phyloP scores from a whole-genome alignment of 192 early-diverging fungal species.

The Linnemannia schmuckeri region DNA sequence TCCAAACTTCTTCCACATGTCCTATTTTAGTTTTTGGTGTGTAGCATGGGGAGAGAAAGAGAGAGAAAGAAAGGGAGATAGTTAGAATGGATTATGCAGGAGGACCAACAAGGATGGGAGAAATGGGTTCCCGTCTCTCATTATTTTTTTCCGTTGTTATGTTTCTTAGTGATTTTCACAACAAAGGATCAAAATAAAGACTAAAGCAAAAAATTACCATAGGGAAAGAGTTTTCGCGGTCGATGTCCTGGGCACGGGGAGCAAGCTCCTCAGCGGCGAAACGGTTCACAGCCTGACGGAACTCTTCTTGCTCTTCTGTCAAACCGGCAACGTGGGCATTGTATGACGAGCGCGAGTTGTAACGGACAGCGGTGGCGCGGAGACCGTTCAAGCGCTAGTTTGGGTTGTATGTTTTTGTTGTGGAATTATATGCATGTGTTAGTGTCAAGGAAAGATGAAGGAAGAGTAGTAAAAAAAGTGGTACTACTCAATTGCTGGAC shows the following conservation, averaged over 20 bases:
- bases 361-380: constrained; percentile 35
- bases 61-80: not conserved
- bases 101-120: not conserved
- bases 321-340: constrained; percentile 83
- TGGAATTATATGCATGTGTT: not conserved
- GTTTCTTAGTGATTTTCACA: not conserved
- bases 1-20: constrained; percentile 98
- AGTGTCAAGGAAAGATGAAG: not conserved
- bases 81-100: not conserved
- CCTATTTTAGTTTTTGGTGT: constrained; percentile 51
- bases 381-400: constrained; percentile 36
- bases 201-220: constrained; percentile 60
- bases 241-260: constrained; percentile 83
- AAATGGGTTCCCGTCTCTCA: not conserved
- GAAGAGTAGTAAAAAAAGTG: too few species aligned
- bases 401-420: not conserved
- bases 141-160: not conserved
- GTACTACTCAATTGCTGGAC: too few species aligned
- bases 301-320: constrained; percentile 77
- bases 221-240: constrained; percentile 89
- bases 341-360: constrained; percentile 65
- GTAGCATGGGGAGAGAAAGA: not conserved
- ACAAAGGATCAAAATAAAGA: not conserved
- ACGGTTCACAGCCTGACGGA: constrained; percentile 77
- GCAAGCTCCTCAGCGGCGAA: constrained; percentile 89